Evolutionary conservation across 1,284 basidiomycete genomes (phyloP), one percentile per base, ranked within the genome.

Genomic region (Moniliophthora roreri): DNA sequence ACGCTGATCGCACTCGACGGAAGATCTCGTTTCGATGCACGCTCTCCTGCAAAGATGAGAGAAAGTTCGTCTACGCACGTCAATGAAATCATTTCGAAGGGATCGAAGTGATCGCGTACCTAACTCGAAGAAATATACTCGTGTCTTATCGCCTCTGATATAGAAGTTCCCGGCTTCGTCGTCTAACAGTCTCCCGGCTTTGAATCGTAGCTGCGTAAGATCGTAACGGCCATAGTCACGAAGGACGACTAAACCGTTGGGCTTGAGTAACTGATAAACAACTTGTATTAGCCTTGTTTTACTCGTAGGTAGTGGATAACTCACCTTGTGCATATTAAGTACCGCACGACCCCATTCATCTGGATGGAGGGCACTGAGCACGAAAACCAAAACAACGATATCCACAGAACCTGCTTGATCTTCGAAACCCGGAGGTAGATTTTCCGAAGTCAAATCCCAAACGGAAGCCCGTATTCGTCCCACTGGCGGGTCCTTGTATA

Each of bases 171-270:
- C 44, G 7, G 16, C n/a, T 4, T 46, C 44, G 48, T 96, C 93
- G 37, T 93, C 89, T 13, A 99, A 79, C 58, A 99, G 78, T 26
- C 97, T 79, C 1, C 89, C 85, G 16, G 83, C 81, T 69, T 93
- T 96, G 78, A 99, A 98, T 4, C 97, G 80, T 21, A 99, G 75
- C 70, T 99, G 96, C 1, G 95, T 91, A 48, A 94, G 81, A 67
- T 99, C 97, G 67, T 98, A 84, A 23, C 97, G 82, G 0, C 95
- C 97, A 65, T 99, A 99, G 68, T 99, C 97, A 5, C 97, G 85
- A 57, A 99, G 79, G 1, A 98, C 76, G 8, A 97, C 78, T 2
- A 85, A 70, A 1, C 97, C 96, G 11, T 86, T 88, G 0, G 94
- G 95, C 73, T 94, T 97, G 2, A 99, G 79, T 62, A 96, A 88